A percentile compares a stretch with the other conserved stretches of the same genome.
These are phyloP conservation scores for Triticum dicoccoides DNA, from an alignment of 176 grass and related monocot genomes.

Conservation along the genomic window DNA sequence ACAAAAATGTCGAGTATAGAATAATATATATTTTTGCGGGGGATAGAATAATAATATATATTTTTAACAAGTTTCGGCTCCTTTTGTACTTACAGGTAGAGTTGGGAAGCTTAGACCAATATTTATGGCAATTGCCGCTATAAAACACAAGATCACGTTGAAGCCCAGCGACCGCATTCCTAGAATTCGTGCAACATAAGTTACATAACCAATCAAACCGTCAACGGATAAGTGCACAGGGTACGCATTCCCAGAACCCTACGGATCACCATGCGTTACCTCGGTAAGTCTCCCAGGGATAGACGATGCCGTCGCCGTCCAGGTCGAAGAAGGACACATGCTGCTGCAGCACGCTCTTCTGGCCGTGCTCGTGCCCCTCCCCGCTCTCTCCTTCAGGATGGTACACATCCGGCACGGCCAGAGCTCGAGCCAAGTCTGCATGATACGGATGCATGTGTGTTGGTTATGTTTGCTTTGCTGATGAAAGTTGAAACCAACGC, in stretches of 20 bases:
- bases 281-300: conserved; percentile 79
- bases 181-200: not conserved
- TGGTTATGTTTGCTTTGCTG: not conserved
- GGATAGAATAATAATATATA: no score
- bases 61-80: no score
- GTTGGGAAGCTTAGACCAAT: conserved; percentile 56
- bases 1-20: not conserved
- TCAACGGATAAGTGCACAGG: not conserved
- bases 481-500: not conserved
- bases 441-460: not conserved
- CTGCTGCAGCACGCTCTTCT: conserved; percentile 79
- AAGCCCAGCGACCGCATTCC: conserved; percentile 64
- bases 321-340: conserved; percentile 89
- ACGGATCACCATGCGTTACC: conserved; percentile 10
- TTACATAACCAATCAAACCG: not conserved
- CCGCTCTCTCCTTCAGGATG: conserved; percentile 61
- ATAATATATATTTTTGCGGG: no score
- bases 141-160: conserved; percentile 58
- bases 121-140: conserved; percentile 58
- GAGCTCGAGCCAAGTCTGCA: conserved; percentile 62
- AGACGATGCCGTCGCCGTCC: conserved; percentile 66
- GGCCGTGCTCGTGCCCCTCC: conserved; percentile 44
- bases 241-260: no score
- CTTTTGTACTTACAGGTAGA: conserved; percentile 50
- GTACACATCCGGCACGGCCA: conserved; percentile 61